A percentile compares a stretch with the other conserved stretches of the same genome.
Evolutionary conservation across 345 rosid genomes (phyloP).

Genomic region (Hibiscus trionum): DNA sequence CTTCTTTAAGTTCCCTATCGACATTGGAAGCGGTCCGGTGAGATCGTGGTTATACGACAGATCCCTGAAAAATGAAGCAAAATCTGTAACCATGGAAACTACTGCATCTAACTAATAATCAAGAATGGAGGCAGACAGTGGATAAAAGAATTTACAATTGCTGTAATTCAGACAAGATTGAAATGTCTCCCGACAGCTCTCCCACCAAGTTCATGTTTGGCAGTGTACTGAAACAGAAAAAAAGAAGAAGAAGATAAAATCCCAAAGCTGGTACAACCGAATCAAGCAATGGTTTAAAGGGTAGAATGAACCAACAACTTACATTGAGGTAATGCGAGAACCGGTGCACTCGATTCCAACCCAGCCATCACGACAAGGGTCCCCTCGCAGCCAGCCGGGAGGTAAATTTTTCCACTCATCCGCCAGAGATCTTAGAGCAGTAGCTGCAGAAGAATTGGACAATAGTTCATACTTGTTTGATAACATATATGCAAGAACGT

Average conservation of each 20-base stretch:
- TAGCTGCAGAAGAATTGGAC: conserved; percentile 28
- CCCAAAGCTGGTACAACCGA: not conserved
- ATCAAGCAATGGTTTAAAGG: not conserved
- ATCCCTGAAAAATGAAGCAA: conserved; percentile 48
- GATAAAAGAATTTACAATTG: conserved; percentile 44
- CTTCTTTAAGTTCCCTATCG: conserved; percentile 53
- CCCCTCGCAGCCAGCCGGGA: conserved; percentile 53
- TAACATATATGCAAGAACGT: too few species aligned
- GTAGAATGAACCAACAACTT: conserved; percentile 9
- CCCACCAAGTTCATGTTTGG: conserved; percentile 54
- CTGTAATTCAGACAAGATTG: conserved; percentile 44
- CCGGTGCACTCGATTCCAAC: conserved; percentile 52
- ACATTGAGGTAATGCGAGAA: conserved; percentile 54
- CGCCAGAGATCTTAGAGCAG: conserved; percentile 32
- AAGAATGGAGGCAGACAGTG: not conserved
- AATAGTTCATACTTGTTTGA: not conserved
- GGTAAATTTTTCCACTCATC: conserved; percentile 41
- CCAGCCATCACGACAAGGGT: conserved; percentile 76
- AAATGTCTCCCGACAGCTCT: conserved; percentile 44
- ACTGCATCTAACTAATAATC: too few species aligned
- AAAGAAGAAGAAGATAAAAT: not conserved
- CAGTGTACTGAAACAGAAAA: conserved; percentile 44
- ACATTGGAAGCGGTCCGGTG: conserved; percentile 55
- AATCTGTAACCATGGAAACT: not conserved
- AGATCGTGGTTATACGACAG: conserved; percentile 57